Evolutionary conservation across 139 green algal genomes (phyloP).

Genomic region (Penium margaritaceum): DNA sequence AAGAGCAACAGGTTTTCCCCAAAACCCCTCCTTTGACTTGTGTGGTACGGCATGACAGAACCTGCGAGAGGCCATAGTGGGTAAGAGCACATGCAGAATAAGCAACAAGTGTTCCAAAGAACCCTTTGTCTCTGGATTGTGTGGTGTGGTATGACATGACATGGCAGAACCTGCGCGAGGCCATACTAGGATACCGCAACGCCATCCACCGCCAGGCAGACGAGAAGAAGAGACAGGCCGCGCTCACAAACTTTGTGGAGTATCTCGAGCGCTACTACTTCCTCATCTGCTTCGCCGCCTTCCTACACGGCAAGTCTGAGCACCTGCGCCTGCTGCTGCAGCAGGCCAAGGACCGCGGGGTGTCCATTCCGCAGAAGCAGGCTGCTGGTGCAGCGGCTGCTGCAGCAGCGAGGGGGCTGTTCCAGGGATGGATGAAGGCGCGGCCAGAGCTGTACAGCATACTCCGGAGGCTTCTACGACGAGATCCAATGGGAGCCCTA

Average conservation of each 20-base stretch:
- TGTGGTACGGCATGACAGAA: too few relatives aligned
- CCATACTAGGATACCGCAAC: conserved; percentile 72
- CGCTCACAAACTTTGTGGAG: conserved; percentile 54
- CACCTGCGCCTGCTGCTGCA: conserved; percentile 61
- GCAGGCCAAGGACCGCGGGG: not conserved
- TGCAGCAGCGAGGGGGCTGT: conserved; percentile 35
- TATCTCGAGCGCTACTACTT: conserved; percentile 76
- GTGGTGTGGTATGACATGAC: too few relatives aligned
- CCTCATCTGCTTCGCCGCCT: conserved; percentile 76
- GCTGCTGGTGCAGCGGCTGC: not conserved
- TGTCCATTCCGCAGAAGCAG: not conserved
- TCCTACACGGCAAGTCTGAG: conserved; percentile 68
- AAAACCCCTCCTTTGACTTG: too few relatives aligned
- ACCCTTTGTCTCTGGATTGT: too few relatives aligned
- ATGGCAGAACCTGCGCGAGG: conserved; percentile 77
- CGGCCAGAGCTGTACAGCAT: conserved; percentile 69
- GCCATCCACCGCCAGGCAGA: conserved; percentile 69
- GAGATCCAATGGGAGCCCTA: conserved; percentile 76
- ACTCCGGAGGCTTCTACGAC: conserved; percentile 61
- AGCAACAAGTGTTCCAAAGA: too few relatives aligned
- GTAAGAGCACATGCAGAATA: too few relatives aligned
- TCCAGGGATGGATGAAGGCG: conserved; percentile 62
- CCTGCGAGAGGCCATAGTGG: too few relatives aligned
- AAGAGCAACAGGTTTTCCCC: too few relatives aligned
- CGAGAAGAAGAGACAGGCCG: conserved; percentile 64